A percentile compares a stretch with the other conserved stretches of the same genome.
Conservation (phyloP, 2,329 filamentous ascomycete genomes). For the Cucurbitaria berberidis region DNA sequence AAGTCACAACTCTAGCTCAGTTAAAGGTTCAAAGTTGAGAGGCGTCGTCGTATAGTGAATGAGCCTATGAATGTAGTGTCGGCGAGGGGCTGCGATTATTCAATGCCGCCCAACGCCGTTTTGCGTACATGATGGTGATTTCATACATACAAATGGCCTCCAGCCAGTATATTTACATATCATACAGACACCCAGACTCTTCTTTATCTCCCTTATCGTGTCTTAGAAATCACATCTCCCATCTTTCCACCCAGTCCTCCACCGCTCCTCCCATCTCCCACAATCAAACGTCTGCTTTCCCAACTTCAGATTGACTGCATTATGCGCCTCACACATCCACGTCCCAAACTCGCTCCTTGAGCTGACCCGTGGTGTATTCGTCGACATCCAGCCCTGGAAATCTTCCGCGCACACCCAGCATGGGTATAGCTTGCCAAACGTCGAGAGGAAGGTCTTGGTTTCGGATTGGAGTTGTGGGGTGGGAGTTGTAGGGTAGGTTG, state of each 20-base stretch:
- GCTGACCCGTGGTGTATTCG: slow-evolving; percentile 68
- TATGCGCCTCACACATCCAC: slow-evolving; percentile 87
- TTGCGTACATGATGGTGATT: slow-evolving; percentile 10
- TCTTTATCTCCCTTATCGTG: not conserved
- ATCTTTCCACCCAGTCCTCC: slow-evolving; percentile 86
- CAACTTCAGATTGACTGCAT: slow-evolving; percentile 85
- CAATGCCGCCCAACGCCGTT: slow-evolving; percentile 19
- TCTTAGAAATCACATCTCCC: slow-evolving; percentile 64
- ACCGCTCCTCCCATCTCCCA: slow-evolving; percentile 87
- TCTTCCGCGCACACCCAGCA: slow-evolving; percentile 96
- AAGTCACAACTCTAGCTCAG: too few species aligned
- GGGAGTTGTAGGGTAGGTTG: slow-evolving; percentile 78
- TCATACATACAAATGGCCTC: slow-evolving; percentile 6
- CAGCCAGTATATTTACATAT: slow-evolving; percentile 7
- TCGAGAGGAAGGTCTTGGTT: slow-evolving; percentile 75
- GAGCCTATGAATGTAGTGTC: too few species aligned
- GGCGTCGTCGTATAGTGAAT: too few species aligned
- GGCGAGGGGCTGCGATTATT: too few species aligned
- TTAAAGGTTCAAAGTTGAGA: too few species aligned
- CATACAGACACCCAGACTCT: slow-evolving; percentile 8
- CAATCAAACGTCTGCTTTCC: slow-evolving; percentile 94
- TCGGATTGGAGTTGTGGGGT: slow-evolving; percentile 73
- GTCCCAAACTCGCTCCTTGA: slow-evolving; percentile 72
- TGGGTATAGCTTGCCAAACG: slow-evolving; percentile 88
- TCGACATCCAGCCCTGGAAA: slow-evolving; percentile 80